A percentile compares a stretch with the other conserved stretches of the same genome.
Conservation (phyloP, 2,329 filamentous ascomycete genomes). For the Penicillium sp. region DNA sequence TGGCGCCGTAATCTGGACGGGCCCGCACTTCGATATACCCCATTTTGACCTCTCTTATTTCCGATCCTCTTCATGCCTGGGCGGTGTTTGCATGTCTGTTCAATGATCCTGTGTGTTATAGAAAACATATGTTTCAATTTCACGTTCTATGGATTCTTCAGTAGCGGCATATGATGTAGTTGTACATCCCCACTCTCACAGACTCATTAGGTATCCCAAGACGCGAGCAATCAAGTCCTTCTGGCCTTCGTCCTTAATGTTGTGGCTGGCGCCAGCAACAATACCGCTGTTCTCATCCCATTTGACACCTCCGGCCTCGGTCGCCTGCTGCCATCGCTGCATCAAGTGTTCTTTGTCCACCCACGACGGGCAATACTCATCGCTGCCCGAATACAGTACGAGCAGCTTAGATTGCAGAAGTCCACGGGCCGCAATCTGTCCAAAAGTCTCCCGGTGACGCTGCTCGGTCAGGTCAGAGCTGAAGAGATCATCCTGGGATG, state of each 20-base stretch:
- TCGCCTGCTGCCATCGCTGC: constrained; percentile 41
- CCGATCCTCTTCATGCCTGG: constrained; percentile 14
- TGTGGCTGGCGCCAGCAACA: constrained; percentile 47
- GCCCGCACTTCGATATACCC: constrained; percentile 23
- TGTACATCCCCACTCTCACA: constrained; percentile 13
- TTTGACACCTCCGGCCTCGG: constrained; percentile 35
- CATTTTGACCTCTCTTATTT: constrained; percentile 14
- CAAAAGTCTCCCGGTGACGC: constrained; percentile 60
- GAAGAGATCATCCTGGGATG: constrained; percentile 81
- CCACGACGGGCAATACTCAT: constrained; percentile 43
- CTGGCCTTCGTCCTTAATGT: constrained; percentile 47
- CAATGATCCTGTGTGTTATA: constrained; percentile 13
- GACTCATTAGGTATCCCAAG: constrained; percentile 29
- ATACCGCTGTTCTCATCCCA: constrained; percentile 49
- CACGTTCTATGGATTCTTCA: constrained; percentile 1
- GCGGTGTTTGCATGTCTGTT: constrained; percentile 19
- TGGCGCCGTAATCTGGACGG: neutral
- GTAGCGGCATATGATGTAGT: neutral
- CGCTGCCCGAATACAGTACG: constrained; percentile 44
- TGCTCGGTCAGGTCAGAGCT: constrained; percentile 66
- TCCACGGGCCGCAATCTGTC: constrained; percentile 39
- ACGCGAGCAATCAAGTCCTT: constrained; percentile 37
- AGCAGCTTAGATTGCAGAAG: constrained; percentile 39
- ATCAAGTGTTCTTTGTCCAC: constrained; percentile 45
- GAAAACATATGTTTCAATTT: constrained; percentile 6